These are phyloP conservation scores for Kokia cookei DNA, from an alignment of 441 rosid species.

Conservation along the genomic window DNA sequence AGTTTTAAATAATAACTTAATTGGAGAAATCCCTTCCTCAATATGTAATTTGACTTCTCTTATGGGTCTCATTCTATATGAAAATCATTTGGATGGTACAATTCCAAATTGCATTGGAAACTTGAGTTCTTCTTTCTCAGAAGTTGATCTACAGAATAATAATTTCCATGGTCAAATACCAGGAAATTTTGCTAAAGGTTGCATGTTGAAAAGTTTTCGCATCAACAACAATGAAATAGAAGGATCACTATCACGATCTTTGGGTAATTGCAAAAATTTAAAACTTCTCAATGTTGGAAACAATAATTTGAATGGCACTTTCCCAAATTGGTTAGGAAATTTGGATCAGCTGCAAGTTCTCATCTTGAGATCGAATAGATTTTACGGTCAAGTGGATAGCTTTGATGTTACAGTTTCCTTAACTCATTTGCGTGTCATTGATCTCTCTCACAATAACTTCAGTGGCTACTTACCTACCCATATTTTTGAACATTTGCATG, in stretches of 20 bases:
- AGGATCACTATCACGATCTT: conserved; percentile 10
- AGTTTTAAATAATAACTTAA: not conserved
- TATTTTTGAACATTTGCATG: not conserved
- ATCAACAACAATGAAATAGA: conserved; percentile 9
- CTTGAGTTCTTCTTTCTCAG: not conserved
- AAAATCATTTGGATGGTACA: conserved; percentile 8
- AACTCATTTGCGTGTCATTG: not conserved
- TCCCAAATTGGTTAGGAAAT: not conserved
- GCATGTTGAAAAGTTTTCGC: not conserved
- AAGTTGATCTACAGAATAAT: conserved; percentile 6
- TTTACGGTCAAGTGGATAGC: not conserved
- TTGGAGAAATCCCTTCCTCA: conserved; percentile 6
- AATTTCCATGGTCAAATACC: conserved; percentile 12
- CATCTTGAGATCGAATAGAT: conserved; percentile 1
- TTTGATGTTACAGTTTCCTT: not conserved
- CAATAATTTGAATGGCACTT: conserved; percentile 10
- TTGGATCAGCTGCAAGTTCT: conserved; percentile 2
- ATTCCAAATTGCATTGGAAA: conserved; percentile 3
- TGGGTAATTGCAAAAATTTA: conserved; percentile 5
- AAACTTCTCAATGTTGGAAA: conserved; percentile 12
- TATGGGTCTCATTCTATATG: not conserved
- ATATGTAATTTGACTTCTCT: conserved; percentile 14
- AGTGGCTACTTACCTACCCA: not conserved
- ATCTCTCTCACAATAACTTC: conserved; percentile 9
- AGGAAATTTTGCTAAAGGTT: not conserved